Evolutionary conservation across 2,329 filamentous ascomycete genomes (phyloP).

Genomic region (Cercospora citrullina): DNA sequence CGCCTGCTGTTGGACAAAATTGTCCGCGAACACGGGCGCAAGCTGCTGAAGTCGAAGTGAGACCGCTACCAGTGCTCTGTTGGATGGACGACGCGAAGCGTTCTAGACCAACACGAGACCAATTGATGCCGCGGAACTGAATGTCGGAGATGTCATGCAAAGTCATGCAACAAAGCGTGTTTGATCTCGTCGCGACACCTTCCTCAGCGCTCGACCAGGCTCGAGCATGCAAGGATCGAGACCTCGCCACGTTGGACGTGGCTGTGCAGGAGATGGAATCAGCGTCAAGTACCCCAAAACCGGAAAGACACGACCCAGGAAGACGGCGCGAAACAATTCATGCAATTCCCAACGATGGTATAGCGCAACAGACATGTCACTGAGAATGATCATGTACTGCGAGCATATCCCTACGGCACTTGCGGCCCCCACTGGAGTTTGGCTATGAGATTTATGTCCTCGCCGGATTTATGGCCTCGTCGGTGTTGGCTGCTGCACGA

Average conservation of each 20-base stretch:
- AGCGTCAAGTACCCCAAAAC: not conserved
- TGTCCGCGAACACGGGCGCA: slow-evolving; percentile 68
- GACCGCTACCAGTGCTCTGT: not conserved
- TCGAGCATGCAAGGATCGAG: not conserved
- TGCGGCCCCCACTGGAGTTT: not conserved
- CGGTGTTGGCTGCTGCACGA: not conserved
- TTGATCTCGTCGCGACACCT: not conserved
- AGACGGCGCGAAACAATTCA: not conserved
- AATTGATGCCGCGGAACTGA: not conserved
- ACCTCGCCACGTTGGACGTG: not conserved
- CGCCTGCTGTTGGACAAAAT: slow-evolving; percentile 77
- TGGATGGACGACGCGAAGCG: not conserved
- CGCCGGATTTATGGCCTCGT: not conserved
- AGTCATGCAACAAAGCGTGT: not conserved
- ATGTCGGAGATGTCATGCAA: not conserved
- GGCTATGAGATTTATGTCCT: not conserved
- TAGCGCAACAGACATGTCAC: not conserved
- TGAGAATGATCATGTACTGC: not conserved
- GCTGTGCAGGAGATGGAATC: not conserved
- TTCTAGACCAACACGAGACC: not conserved
- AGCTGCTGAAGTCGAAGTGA: slow-evolving; percentile 54
- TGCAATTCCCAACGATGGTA: not conserved
- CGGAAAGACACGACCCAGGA: not conserved
- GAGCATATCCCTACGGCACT: not conserved
- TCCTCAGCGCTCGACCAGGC: not conserved